Evolutionary conservation across 23 red algal species (phyloP), one percentile per base, ranked within the genome.

Genomic region (Chondrus crispus): DNA sequence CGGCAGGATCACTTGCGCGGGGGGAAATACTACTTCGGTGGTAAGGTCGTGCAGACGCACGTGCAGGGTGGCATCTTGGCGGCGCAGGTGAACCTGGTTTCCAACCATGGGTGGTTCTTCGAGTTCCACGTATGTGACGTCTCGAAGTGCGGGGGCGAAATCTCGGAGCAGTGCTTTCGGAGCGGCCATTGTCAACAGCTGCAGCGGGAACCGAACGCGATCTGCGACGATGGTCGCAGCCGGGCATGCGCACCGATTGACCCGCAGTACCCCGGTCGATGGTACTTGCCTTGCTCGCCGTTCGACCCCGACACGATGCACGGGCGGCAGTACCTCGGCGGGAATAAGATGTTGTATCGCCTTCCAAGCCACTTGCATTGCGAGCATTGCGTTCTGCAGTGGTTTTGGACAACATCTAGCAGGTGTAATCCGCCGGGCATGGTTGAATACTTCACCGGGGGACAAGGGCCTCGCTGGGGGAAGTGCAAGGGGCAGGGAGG

Each of bases 351-450:
- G 1, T 39, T 7, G 22, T 90, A 79, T 64, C 80, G 48, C 7
- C 9, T 84, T 32, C 80, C 80, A 1, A 30, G 22, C 1, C 26
- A 84, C 48, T 19, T 84, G 1, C 6, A 28, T 16, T 84, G 80
- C 60, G 48, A 84, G 28, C 80, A 84, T 64, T 84, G 80, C n/a
- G 80, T 84, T 3, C 3, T 84, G 1, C 80, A 84, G 30, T 84
- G 80, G 80, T 84, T 66, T 41, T 84, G 80, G 80, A 48, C 41
- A 32, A n/a, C 80, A 4, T 41, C 80, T 32, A 84, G 62, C 19
- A 35, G 22, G 11, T 63, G 80, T 41, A 84, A 84, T 35, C 80
- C 80, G 48, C 80, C 80, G 12, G 80, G 80, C 57, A 30, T 64
- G 50, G 42, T 64, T 22, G 80, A 72, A 5, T 84, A 66, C 52